Percentiles rank a stretch among this genome's conserved stretches.
Evolutionary conservation across 768 basidiomycete species (phyloP).

Genomic region (Kwoniella botswanensis): DNA sequence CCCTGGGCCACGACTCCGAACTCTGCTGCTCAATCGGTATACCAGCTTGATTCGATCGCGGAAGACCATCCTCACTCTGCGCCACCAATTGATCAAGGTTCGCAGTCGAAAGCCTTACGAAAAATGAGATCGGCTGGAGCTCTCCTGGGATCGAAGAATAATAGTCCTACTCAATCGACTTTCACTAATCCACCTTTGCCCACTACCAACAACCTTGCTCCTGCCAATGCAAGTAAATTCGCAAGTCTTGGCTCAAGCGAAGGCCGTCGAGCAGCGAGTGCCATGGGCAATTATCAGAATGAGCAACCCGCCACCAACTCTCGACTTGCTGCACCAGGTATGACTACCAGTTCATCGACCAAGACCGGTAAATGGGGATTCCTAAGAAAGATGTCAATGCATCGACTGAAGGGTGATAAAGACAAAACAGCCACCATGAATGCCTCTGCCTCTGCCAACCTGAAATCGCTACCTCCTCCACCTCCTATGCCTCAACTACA

Average conservation of each 20-base stretch:
- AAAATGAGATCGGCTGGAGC: constrained; percentile 53
- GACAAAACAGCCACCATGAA: constrained; percentile 36
- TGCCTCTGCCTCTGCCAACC: constrained; percentile 40
- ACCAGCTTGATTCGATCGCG: constrained; percentile 35
- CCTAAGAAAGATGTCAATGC: constrained; percentile 98
- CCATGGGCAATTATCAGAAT: constrained; percentile 35
- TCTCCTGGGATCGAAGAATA: constrained; percentile 28
- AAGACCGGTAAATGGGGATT: constrained; percentile 89
- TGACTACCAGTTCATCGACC: constrained; percentile 26
- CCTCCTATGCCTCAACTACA: constrained; percentile 25
- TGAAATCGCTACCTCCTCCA: constrained; percentile 37
- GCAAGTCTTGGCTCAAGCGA: constrained; percentile 33
- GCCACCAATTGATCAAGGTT: constrained; percentile 12
- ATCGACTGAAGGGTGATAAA: constrained; percentile 69
- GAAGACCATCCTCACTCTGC: constrained; percentile 41
- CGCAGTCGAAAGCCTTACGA: constrained; percentile 19
- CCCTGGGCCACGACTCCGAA: constrained; percentile 25
- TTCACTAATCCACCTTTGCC: constrained; percentile 5
- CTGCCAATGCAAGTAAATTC: constrained; percentile 22
- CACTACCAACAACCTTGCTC: neutral
- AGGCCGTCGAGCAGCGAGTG: constrained; percentile 32
- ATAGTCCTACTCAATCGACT: constrained; percentile 14
- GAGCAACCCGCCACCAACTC: constrained; percentile 2
- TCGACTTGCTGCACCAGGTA: constrained; percentile 20
- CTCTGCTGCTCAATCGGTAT: constrained; percentile 30